Percentiles rank a stretch among this genome's conserved stretches.
Evolutionary conservation across 2,329 filamentous ascomycete genomes (phyloP).

Genomic region (Saccharata proteae): DNA sequence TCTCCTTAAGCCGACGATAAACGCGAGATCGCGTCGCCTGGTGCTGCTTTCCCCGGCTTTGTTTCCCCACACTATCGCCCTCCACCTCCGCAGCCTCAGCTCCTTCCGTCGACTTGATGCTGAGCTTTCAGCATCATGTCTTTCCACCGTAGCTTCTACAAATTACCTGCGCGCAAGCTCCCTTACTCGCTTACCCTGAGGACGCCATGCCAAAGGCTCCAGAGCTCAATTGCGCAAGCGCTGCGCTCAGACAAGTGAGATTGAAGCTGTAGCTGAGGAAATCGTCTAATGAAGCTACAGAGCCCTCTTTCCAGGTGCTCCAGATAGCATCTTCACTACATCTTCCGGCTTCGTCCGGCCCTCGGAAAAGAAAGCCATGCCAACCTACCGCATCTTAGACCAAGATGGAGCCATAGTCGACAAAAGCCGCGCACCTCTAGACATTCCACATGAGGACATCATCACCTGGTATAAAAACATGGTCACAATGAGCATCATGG

Average conservation of each 20-base stretch:
- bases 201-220: constrained; percentile 2
- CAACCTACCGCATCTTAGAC: constrained; percentile 85
- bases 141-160: constrained; percentile 19
- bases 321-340: constrained; percentile 86
- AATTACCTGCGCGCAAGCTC: constrained; percentile 11
- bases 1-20: too few relatives aligned
- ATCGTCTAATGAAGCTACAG: constrained; percentile 27
- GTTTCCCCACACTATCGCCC: constrained; percentile 15
- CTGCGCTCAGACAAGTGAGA: constrained; percentile 48
- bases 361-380: constrained; percentile 59
- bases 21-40: constrained; percentile 12
- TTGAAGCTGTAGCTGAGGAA: not conserved
- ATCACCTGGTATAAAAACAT: constrained; percentile 52
- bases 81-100: constrained; percentile 6
- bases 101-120: constrained; percentile 8
- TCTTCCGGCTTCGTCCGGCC: constrained; percentile 67
- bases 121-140: constrained; percentile 22
- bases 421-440: constrained; percentile 49
- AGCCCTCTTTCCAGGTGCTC: constrained; percentile 74
- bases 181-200: not conserved
- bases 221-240: constrained; percentile 44
- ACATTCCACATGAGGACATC: constrained; percentile 53
- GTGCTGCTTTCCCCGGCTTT: constrained; percentile 12
- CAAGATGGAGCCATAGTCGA: constrained; percentile 79
- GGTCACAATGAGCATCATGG: constrained; percentile 72